Evolutionary conservation across 1,284 basidiomycete genomes (phyloP).

Genomic region (Cutaneotrichosporon dermatis): DNA sequence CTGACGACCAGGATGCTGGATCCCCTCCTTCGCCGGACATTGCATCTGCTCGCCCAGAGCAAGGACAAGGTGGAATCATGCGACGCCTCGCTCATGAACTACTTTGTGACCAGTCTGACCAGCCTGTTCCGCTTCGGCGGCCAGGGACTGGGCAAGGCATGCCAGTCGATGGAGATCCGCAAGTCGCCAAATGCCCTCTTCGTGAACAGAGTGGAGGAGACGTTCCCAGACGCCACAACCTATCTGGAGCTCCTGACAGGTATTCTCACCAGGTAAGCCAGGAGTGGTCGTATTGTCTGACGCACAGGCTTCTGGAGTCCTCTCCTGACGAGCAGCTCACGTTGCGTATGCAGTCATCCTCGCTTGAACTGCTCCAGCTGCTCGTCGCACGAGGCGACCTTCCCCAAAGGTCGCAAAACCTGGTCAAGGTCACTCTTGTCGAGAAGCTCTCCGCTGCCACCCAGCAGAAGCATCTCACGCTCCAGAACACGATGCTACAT

Average conservation of each 20-base stretch:
- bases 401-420: conserved; percentile 57
- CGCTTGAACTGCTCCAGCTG: conserved; percentile 75
- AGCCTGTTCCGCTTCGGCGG: conserved; percentile 81
- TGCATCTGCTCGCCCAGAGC: conserved; percentile 7
- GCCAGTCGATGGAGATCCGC: conserved; percentile 22
- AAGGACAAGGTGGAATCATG: not conserved
- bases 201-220: conserved; percentile 6
- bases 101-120: conserved; percentile 59
- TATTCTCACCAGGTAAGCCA: conserved; percentile 12
- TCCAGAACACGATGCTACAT: conserved; percentile 89
- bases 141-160: conserved; percentile 55
- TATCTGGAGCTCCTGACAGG: conserved; percentile 17
- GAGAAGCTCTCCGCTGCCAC: conserved; percentile 71
- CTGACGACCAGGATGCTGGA: conserved; percentile 65
- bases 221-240: conserved; percentile 10
- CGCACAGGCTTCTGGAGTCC: conserved; percentile 12
- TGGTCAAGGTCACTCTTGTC: conserved; percentile 66
- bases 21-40: conserved; percentile 66
- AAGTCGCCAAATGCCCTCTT: conserved; percentile 21
- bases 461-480: conserved; percentile 64
- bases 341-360: conserved; percentile 62
- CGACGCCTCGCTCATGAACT: conserved; percentile 17
- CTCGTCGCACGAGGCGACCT: conserved; percentile 75
- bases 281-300: not conserved
- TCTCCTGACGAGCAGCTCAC: conserved; percentile 50